Percentiles rank a stretch among this genome's conserved stretches.
phyloP scores from a whole-genome alignment of 495 filamentous ascomycete genomes.

The Neurospora hispaniola region DNA sequence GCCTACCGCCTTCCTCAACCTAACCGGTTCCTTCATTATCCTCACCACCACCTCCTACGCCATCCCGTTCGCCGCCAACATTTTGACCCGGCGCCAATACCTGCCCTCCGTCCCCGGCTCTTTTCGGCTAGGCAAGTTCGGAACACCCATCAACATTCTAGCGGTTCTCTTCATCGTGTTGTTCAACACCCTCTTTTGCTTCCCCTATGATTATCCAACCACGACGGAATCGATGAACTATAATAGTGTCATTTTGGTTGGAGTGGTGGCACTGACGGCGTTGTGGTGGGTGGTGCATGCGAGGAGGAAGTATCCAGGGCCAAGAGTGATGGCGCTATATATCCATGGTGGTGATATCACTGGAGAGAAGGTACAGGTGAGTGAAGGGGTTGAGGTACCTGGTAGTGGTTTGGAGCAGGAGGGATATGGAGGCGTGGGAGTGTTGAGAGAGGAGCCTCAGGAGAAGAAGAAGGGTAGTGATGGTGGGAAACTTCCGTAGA shows the following conservation, averaged over 20 bases:
- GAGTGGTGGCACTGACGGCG: conserved; percentile 39
- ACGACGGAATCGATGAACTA: conserved; percentile 58
- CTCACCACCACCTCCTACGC: conserved; percentile 64
- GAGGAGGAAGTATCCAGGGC: conserved; percentile 44
- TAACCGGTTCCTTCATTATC: conserved; percentile 66
- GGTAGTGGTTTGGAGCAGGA: neutral
- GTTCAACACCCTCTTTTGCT: conserved; percentile 67
- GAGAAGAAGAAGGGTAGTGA: neutral
- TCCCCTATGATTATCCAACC: conserved; percentile 49
- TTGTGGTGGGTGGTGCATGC: conserved; percentile 60
- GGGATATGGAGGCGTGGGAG: neutral
- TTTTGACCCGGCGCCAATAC: conserved; percentile 52
- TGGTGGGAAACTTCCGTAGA: neutral
- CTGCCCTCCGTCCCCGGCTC: conserved; percentile 46
- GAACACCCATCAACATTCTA: conserved; percentile 48
- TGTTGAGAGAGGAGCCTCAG: neutral
- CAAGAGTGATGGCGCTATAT: conserved; percentile 42
- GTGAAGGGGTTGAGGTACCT: neutral
- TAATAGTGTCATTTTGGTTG: conserved; percentile 52
- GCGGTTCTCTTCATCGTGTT: conserved; percentile 54
- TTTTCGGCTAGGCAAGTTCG: conserved; percentile 57
- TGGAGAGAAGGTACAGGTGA: neutral
- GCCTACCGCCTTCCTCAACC: conserved; percentile 63
- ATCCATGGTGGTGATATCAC: conserved; percentile 22
- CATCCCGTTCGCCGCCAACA: conserved; percentile 63